Percentiles rank a stretch among this genome's conserved stretches.
Conservation (phyloP, 345 rosid genomes). For the Melaleuca quinquenervia region DNA sequence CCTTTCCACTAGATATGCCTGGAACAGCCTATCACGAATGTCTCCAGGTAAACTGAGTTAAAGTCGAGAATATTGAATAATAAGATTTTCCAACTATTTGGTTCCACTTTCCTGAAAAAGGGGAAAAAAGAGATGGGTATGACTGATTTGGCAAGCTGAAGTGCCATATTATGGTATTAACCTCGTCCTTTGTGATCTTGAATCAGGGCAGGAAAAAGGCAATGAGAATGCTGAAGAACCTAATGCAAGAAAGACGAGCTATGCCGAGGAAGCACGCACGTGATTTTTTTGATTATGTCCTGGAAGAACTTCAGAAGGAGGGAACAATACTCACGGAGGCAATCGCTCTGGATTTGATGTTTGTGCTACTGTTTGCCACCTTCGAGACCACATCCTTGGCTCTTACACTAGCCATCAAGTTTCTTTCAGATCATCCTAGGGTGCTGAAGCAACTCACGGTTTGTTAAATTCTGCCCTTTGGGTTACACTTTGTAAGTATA, state of each 20-base stretch:
- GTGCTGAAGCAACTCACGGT: slow-evolving; percentile 71
- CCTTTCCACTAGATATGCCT: slow-evolving; percentile 81
- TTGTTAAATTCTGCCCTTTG: not conserved
- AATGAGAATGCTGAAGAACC: slow-evolving; percentile 63
- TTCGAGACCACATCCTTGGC: slow-evolving; percentile 96
- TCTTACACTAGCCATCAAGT: slow-evolving; percentile 64
- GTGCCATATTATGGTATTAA: not conserved
- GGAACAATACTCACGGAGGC: slow-evolving; percentile 76
- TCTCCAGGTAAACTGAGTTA: slow-evolving; percentile 42
- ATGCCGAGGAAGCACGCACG: slow-evolving; percentile 30
- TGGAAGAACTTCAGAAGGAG: slow-evolving; percentile 68
- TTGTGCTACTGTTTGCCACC: slow-evolving; percentile 85
- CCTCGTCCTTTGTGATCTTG: not conserved
- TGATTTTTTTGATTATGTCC: slow-evolving; percentile 83
- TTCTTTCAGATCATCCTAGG: slow-evolving; percentile 58
- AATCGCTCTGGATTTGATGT: slow-evolving; percentile 89
- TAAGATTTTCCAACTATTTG: not conserved
- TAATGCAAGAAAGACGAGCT: slow-evolving; percentile 59
- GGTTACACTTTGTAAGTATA: not conserved
- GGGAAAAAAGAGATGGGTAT: not conserved
- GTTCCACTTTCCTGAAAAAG: not conserved
- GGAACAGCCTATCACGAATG: slow-evolving; percentile 97
- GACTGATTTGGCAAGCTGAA: not conserved
- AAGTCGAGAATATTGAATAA: not conserved
- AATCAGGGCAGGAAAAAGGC: slow-evolving; percentile 78